Evolutionary conservation across 1,284 basidiomycete genomes (phyloP).

Genomic region (Pseudozyma sp.): DNA sequence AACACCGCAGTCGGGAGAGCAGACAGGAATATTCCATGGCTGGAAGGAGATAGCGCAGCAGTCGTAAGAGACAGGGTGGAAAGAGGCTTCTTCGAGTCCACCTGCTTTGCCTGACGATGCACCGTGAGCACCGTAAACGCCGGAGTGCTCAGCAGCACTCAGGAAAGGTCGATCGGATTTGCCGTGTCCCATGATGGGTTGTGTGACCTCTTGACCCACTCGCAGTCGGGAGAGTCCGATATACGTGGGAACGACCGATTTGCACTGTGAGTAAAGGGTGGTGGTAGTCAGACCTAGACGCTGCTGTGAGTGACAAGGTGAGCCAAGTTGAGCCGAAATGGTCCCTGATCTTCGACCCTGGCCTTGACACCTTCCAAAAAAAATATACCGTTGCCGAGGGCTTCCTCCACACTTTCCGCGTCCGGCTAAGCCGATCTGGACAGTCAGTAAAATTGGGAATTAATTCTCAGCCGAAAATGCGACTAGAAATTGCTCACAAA

Average conservation of each 20-base stretch:
- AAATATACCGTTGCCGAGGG: background rate
- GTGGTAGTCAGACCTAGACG: background rate
- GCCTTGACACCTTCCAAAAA: too few species aligned
- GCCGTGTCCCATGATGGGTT: conserved; percentile 58
- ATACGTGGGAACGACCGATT: too few species aligned
- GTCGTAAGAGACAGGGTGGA: conserved; percentile 80
- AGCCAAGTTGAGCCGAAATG: too few species aligned
- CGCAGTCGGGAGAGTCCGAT: too few species aligned
- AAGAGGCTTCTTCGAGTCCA: conserved; percentile 71
- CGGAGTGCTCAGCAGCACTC: conserved; percentile 60
- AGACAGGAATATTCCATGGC: conserved; percentile 88
- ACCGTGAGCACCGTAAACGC: conserved; percentile 56
- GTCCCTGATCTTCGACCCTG: too few species aligned
- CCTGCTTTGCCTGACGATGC: conserved; percentile 49
- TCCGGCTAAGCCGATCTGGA: background rate
- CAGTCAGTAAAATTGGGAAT: too few species aligned
- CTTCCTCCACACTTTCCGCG: background rate
- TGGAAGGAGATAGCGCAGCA: conserved; percentile 93
- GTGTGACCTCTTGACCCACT: background rate
- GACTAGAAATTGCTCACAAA: too few species aligned
- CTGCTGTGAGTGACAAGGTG: too few species aligned
- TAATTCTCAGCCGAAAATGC: too few species aligned
- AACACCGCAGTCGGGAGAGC: conserved; percentile 76
- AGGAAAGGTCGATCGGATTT: conserved; percentile 63
- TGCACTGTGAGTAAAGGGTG: background rate